phyloP scores from a whole-genome alignment of 805 yeast genomes.

The Teunomyces lycoperdinae region DNA sequence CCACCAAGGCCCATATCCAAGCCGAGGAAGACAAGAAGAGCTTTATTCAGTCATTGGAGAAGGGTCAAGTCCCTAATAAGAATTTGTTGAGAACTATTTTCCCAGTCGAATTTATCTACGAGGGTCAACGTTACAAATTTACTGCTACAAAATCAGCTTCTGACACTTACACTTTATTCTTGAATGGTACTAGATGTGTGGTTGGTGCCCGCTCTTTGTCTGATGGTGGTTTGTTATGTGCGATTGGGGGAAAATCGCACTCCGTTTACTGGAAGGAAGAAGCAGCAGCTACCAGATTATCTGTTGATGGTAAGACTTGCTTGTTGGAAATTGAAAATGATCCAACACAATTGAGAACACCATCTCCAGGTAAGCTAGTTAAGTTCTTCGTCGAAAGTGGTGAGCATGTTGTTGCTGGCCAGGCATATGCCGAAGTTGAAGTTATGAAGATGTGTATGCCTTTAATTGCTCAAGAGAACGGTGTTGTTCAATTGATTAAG shows the following conservation, averaged over 20 bases:
- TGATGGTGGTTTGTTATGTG: constrained; percentile 89
- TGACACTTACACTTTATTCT: constrained; percentile 82
- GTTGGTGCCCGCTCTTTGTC: constrained; percentile 86
- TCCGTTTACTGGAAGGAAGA: constrained; percentile 98
- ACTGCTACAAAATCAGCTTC: constrained; percentile 91
- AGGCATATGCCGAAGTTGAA: constrained; percentile 96
- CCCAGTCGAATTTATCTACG: constrained; percentile 94
- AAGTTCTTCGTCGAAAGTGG: constrained; percentile 93
- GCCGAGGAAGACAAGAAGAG: constrained; percentile 67
- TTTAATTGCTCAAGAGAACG: constrained; percentile 87
- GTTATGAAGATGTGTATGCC: constrained; percentile 99
- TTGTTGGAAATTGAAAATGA: constrained; percentile 92
- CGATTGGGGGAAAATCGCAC: constrained; percentile 90
- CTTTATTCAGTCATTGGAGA: constrained; percentile 76
- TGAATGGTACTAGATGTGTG: constrained; percentile 88
- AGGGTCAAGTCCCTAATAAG: constrained; percentile 92
- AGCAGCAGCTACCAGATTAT: constrained; percentile 88
- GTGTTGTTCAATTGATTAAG: constrained; percentile 86
- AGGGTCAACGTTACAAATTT: constrained; percentile 88
- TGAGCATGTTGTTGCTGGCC: constrained; percentile 87
- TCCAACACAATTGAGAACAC: constrained; percentile 97
- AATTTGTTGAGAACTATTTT: constrained; percentile 79
- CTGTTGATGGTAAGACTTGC: constrained; percentile 95
- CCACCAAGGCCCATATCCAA: constrained; percentile 85
- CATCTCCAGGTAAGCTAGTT: constrained; percentile 97